Percentiles rank a stretch among this genome's conserved stretches.
Conservation (phyloP, 495 filamentous ascomycete species). For the Cercophora scortea region DNA sequence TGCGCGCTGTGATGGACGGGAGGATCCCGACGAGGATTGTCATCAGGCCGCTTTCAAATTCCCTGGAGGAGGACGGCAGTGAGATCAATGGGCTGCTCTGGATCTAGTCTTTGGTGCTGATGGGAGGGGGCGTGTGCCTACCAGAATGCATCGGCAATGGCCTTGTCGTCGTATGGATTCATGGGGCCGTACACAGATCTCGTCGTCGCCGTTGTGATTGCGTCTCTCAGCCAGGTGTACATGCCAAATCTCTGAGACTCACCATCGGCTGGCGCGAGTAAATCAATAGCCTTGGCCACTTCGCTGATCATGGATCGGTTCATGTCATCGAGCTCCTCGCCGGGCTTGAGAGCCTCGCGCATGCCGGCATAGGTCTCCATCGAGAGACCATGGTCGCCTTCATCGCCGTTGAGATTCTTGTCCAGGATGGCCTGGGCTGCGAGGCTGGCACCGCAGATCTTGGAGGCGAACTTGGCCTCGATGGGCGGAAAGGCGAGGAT, state of each 20-base stretch:
- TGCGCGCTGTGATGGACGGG: constrained; percentile 34
- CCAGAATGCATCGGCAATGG: constrained; percentile 35
- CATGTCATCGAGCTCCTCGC: constrained; percentile 27
- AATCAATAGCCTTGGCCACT: constrained; percentile 5
- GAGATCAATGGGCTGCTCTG: constrained; percentile 17
- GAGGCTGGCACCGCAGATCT: constrained; percentile 20
- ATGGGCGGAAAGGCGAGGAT: constrained; percentile 31
- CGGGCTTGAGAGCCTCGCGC: constrained; percentile 23
- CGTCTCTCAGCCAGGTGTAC: constrained; percentile 31
- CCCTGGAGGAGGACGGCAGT: too few relatives aligned
- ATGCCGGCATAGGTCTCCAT: constrained; percentile 24
- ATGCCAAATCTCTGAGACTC: constrained; percentile 2
- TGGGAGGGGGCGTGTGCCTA: constrained; percentile 19
- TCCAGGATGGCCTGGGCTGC: constrained; percentile 9
- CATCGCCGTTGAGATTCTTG: background rate
- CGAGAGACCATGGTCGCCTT: constrained; percentile 23
- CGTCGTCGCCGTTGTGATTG: constrained; percentile 42
- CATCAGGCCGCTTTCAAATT: constrained; percentile 35
- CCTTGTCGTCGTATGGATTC: constrained; percentile 40
- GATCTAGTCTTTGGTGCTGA: background rate
- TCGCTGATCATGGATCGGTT: constrained; percentile 26
- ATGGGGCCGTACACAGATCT: constrained; percentile 39
- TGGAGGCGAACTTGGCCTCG: constrained; percentile 25
- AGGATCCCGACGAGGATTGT: constrained; percentile 24
- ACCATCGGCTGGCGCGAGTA: constrained; percentile 1